Base-by-base conservation (phyloP, 108 stramenopile species). In the Nitzschia putrida region DNA sequence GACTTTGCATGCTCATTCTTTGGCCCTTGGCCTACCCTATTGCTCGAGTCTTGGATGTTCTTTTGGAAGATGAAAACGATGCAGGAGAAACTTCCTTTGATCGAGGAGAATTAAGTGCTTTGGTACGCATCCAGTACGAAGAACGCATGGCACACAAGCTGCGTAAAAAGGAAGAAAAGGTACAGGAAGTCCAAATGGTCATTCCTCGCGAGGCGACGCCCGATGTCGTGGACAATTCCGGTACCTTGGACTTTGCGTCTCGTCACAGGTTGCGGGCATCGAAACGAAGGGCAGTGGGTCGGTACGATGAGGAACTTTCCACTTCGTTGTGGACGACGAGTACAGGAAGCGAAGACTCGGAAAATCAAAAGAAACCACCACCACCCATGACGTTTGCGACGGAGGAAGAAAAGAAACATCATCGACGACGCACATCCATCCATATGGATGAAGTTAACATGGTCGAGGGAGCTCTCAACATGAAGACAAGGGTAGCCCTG, bases 21-120 rank as follows among this genome's bases (percentile, higher is more conserved):
- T 78, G 61, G 13, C 96, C 97, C 6, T 47, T 99, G 13, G 85
- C 97, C 8, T 90, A 73, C 55, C 98, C 98, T 6, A 95, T 99
- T 54, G 80, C 94, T 7, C 76, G 76, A 44, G 8, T 90, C 2
- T 73, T 99, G 54, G 98, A 98, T 72, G 57, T 68, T 8, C 24
- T 85, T 5, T 61, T 96, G 49, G 84, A 74, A 9, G 65, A 72
- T 10, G 86, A 76, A 9, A 82, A 87, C 51, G 84, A 73, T 11
- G 72, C 39, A 20, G 61, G 73, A 56, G 72, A 8, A 22, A 57
- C 56, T 14, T 64, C 51, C 37, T 85, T 74, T 54, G 77, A 83
- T 56, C 77, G 90, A 37, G 83, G 85, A 0, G 89, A 95, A 58
- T 61, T 92, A 14, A 82, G 85, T 5, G 90, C 93, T 9, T 60